Evolutionary conservation across 352 stramenopile species (phyloP).

Genomic region (Pythium aristosporum): DNA sequence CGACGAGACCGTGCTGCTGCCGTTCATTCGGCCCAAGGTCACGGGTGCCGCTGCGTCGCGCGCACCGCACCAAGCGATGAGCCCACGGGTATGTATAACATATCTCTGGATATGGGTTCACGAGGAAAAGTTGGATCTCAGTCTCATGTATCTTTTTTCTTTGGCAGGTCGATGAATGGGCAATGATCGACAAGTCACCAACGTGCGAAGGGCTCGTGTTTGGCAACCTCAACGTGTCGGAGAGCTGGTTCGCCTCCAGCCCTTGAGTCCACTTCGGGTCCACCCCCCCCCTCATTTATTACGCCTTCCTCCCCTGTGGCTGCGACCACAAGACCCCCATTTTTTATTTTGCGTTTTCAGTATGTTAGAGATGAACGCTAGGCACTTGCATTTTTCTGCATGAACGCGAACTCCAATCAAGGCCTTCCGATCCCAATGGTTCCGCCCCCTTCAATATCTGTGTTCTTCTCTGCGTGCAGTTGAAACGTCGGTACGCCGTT

Average conservation of each 20-base stretch:
- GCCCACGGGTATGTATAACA: slow-evolving; percentile 41
- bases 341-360: slow-evolving; percentile 13
- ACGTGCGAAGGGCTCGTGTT: slow-evolving; percentile 46
- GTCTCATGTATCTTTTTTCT: slow-evolving; percentile 2
- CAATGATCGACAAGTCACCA: slow-evolving; percentile 75
- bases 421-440: no score
- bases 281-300: slow-evolving; percentile 12
- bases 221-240: slow-evolving; percentile 12
- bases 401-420: slow-evolving; percentile 12
- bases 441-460: no score
- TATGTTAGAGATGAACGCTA: slow-evolving; percentile 16
- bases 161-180: slow-evolving; percentile 62
- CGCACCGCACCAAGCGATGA: slow-evolving; percentile 37
- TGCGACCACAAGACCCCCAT: slow-evolving; percentile 10
- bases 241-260: slow-evolving; percentile 22
- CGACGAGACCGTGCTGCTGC: slow-evolving; percentile 54
- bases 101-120: background rate
- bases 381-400: background rate
- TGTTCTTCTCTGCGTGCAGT: no score
- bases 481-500: no score
- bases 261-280: background rate
- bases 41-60: slow-evolving; percentile 31
- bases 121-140: slow-evolving; percentile 4
- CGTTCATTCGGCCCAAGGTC: slow-evolving; percentile 39
- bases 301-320: background rate